These are phyloP conservation scores for Coemansia sp. DNA, from an alignment of 192 early-diverging fungal genomes.

Conservation along the genomic window DNA sequence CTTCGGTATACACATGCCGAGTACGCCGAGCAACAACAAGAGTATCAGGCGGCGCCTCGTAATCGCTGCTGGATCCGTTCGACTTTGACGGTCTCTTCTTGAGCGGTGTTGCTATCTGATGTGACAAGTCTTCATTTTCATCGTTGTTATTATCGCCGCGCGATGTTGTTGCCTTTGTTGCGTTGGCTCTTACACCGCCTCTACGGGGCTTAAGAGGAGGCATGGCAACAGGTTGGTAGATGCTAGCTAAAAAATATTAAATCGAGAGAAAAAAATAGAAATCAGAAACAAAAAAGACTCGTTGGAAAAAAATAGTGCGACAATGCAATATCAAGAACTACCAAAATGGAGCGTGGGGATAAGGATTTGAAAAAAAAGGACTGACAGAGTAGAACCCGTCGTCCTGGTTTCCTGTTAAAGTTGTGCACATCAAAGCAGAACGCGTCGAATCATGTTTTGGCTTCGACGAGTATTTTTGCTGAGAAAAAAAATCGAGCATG, in stretches of 20 bases:
- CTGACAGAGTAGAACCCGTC: neutral
- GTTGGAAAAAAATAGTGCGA: neutral
- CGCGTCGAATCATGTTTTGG: neutral
- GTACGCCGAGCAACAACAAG: neutral
- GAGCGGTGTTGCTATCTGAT: neutral
- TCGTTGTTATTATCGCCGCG: neutral
- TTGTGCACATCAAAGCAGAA: neutral
- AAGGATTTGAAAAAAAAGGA: constrained; percentile 1
- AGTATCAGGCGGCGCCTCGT: constrained; percentile 1
- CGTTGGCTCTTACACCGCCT: neutral
- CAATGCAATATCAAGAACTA: neutral
- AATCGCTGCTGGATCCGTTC: neutral
- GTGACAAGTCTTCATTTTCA: constrained; percentile 1
- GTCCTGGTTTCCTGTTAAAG: neutral
- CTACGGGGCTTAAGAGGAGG: constrained; percentile 1
- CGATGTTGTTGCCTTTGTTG: neutral
- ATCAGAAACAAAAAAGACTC: constrained; percentile 1
- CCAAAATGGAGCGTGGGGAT: neutral
- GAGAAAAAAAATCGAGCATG: neutral
- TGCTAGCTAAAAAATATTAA: neutral
- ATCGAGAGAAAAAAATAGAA: constrained; percentile 2
- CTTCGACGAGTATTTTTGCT: neutral
- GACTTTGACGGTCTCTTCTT: neutral
- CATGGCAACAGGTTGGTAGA: neutral
- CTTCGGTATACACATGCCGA: neutral